Percentiles rank a stretch among this genome's conserved stretches.
Evolutionary conservation across 1,284 basidiomycete species (phyloP).

Genomic region (Tylopilus orsonianus): DNA sequence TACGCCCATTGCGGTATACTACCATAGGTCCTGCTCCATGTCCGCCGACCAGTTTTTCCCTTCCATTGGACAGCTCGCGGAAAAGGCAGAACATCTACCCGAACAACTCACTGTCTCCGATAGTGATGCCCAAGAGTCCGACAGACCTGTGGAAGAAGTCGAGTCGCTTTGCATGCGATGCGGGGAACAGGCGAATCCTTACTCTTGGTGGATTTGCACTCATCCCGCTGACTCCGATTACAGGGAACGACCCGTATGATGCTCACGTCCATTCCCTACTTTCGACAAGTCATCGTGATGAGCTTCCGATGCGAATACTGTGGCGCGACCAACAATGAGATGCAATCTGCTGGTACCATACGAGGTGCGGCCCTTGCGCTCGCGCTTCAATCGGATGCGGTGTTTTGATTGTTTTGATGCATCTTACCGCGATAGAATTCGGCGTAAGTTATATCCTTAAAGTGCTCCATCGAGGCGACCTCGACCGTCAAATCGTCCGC

Average conservation of each 20-base stretch:
- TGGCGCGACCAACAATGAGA: conserved; percentile 89
- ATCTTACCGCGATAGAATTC: conserved; percentile 45
- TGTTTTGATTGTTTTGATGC: background rate
- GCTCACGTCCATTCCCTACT: conserved; percentile 95
- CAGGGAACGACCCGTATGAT: conserved; percentile 91
- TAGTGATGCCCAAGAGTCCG: conserved; percentile 31
- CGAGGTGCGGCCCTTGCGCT: conserved; percentile 58
- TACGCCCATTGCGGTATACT: background rate
- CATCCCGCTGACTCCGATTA: conserved; percentile 22
- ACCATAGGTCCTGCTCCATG: conserved; percentile 18
- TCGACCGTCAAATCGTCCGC: conserved; percentile 94
- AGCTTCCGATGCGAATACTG: conserved; percentile 96
- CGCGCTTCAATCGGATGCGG: background rate
- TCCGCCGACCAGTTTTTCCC: conserved; percentile 43
- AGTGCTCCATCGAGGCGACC: conserved; percentile 74
- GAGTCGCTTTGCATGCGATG: conserved; percentile 96
- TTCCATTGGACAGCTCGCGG: conserved; percentile 46
- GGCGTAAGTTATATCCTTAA: conserved; percentile 80
- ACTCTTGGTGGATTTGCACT: conserved; percentile 9
- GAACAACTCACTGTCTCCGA: conserved; percentile 21
- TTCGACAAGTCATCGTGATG: conserved; percentile 94
- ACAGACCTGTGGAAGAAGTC: conserved; percentile 74
- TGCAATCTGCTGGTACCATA: conserved; percentile 89
- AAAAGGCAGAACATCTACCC: conserved; percentile 33
- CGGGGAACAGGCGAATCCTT: conserved; percentile 66